Conservation (phyloP, 2,329 filamentous ascomycete species). For the Blumeria hordei region DNA sequence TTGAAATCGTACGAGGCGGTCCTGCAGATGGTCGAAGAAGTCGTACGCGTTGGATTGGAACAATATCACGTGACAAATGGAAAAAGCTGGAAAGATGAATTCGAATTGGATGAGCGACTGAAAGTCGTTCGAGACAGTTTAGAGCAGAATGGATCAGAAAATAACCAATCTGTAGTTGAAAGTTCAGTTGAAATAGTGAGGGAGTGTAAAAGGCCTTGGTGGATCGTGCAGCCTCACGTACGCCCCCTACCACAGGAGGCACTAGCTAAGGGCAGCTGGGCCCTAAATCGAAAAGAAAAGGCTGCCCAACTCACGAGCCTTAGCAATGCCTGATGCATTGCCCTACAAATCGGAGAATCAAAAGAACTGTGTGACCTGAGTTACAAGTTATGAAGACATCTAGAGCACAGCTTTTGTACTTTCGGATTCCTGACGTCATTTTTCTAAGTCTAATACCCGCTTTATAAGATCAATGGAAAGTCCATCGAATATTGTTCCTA, state of each 20-base stretch:
- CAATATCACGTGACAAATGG: conserved; percentile 35
- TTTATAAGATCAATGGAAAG: no score
- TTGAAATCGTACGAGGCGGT: conserved; percentile 57
- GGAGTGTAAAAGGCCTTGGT: conserved; percentile 61
- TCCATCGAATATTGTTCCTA: no score
- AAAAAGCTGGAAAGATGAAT: conserved; percentile 22
- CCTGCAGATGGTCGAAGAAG: conserved; percentile 48
- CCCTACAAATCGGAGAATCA: no score
- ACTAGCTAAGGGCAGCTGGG: conserved; percentile 54
- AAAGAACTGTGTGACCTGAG: no score
- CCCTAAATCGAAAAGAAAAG: conserved; percentile 44
- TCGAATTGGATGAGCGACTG: conserved; percentile 9
- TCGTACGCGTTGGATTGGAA: conserved; percentile 45
- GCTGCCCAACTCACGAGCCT: conserved; percentile 14
- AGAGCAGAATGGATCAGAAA: conserved; percentile 11
- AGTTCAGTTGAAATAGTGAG: conserved; percentile 44
- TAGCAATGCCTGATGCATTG: no score
- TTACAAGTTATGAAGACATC: no score
- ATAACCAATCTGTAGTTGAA: conserved; percentile 18
- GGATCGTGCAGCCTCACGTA: conserved; percentile 73
- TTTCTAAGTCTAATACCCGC: no score
- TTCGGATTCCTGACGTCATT: no score
- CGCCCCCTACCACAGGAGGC: conserved; percentile 74
- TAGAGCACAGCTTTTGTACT: no score
- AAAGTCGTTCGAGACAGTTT: conserved; percentile 21